These are phyloP conservation scores for Fusarium goolgardi DNA, from an alignment of 2,329 filamentous ascomycete species.

Conservation along the genomic window DNA sequence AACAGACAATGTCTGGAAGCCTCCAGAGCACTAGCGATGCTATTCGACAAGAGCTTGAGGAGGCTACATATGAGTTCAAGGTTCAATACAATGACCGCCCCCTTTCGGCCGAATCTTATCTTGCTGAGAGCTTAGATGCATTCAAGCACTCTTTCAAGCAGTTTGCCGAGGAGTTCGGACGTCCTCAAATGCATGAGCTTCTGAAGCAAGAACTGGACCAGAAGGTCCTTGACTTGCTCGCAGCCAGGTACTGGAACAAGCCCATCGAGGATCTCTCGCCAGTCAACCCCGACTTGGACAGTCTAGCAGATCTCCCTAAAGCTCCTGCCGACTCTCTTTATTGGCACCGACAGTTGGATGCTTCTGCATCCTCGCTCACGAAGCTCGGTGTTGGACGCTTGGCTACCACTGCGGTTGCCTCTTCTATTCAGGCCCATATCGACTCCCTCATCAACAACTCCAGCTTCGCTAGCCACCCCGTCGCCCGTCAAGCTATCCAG, in stretches of 20 bases:
- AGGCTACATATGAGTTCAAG: conserved; percentile 98
- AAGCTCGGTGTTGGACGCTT: conserved; percentile 94
- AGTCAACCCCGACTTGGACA: conserved; percentile 74
- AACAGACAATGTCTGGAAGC: conserved; percentile 96
- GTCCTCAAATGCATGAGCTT: conserved; percentile 87
- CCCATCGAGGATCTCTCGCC: conserved; percentile 85
- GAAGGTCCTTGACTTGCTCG: conserved; percentile 90
- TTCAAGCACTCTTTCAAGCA: conserved; percentile 99
- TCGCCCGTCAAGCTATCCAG: conserved; percentile 90
- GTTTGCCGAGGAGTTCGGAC: conserved; percentile 89
- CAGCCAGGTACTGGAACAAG: conserved; percentile 97
- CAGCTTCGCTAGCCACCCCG: conserved; percentile 90
- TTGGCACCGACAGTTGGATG: conserved; percentile 95
- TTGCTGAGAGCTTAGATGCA: conserved; percentile 92
- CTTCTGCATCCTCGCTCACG: conserved; percentile 88
- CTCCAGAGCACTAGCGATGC: conserved; percentile 90
- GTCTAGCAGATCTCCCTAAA: conserved; percentile 81
- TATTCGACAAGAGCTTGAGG: conserved; percentile 93
- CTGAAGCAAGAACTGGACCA: conserved; percentile 95
- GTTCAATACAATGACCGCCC: conserved; percentile 99
- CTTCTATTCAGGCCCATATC: conserved; percentile 85
- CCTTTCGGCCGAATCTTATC: conserved; percentile 93
- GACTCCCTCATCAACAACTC: conserved; percentile 82
- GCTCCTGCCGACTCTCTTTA: conserved; percentile 86
- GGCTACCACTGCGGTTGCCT: conserved; percentile 90